Evolutionary conservation across 495 filamentous ascomycete species (phyloP).

Genomic region (Corynascus novoguineensis): DNA sequence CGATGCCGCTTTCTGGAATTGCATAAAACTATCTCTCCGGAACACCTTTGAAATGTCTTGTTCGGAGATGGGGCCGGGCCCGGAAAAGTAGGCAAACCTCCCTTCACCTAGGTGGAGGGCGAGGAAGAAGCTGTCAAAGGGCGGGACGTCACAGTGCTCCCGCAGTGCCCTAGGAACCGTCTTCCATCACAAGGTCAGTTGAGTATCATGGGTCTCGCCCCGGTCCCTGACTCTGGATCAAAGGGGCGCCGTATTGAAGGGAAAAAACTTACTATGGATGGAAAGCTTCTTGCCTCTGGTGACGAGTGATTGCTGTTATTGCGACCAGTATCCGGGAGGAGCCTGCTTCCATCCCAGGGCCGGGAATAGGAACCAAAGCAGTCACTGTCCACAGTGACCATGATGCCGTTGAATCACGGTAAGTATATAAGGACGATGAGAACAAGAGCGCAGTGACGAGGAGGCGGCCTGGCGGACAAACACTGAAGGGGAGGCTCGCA

Average conservation of each 20-base stretch:
- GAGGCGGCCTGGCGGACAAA: not conserved
- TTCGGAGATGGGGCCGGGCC: slow-evolving; percentile 22
- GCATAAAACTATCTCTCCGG: slow-evolving; percentile 27
- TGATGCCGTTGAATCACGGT: not conserved
- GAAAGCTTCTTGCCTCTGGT: slow-evolving; percentile 10
- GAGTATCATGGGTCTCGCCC: not conserved
- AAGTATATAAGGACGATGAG: not conserved
- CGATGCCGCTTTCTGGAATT: slow-evolving; percentile 12
- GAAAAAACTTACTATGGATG: slow-evolving; percentile 19
- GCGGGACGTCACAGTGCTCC: slow-evolving; percentile 36
- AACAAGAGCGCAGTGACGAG: not conserved
- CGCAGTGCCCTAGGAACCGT: slow-evolving; percentile 36
- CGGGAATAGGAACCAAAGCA: not conserved
- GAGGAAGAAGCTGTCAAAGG: slow-evolving; percentile 35
- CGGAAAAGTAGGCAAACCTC: slow-evolving; percentile 28
- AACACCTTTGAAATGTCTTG: slow-evolving; percentile 31
- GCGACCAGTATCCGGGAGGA: slow-evolving; percentile 6
- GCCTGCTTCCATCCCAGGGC: slow-evolving; percentile 23
- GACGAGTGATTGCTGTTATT: slow-evolving; percentile 18
- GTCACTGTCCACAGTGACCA: slow-evolving; percentile 16
- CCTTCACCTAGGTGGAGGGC: slow-evolving; percentile 33
- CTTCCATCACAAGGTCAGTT: slow-evolving; percentile 25
- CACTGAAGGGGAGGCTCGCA: not conserved
- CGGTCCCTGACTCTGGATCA: not conserved
- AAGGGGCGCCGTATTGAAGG: not conserved